phyloP scores from a whole-genome alignment of 2,329 filamentous ascomycete genomes.

The Aaosphaeria arxii region DNA sequence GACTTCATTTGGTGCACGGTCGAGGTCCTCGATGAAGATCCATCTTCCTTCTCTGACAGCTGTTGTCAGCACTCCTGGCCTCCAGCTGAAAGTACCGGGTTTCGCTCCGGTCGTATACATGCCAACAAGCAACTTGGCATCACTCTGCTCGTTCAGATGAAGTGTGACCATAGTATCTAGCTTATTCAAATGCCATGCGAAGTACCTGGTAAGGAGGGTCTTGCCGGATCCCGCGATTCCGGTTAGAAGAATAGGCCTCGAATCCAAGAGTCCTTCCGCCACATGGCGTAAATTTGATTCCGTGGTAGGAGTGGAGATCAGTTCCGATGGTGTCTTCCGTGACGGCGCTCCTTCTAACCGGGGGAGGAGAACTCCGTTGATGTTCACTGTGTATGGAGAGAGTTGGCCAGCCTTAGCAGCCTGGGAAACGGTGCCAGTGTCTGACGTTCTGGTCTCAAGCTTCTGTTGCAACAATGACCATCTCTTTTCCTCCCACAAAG shows the following conservation, averaged over 20 bases:
- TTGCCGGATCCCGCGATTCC: slow-evolving; percentile 88
- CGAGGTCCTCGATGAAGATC: slow-evolving; percentile 96
- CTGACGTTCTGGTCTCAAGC: slow-evolving; percentile 4
- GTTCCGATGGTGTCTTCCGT: slow-evolving; percentile 19
- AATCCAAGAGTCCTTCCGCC: slow-evolving; percentile 62
- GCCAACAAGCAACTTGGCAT: slow-evolving; percentile 93
- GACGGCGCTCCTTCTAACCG: slow-evolving; percentile 30
- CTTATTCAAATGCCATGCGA: slow-evolving; percentile 76
- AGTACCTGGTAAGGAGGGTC: slow-evolving; percentile 78
- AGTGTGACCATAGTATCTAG: slow-evolving; percentile 84
- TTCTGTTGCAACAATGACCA: slow-evolving; percentile 31
- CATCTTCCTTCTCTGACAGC: slow-evolving; percentile 92
- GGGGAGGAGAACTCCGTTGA: slow-evolving; percentile 39
- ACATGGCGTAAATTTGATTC: slow-evolving; percentile 68
- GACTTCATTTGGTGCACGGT: slow-evolving; percentile 91
- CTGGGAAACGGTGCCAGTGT: background rate
- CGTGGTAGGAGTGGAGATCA: slow-evolving; percentile 69
- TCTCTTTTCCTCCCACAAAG: slow-evolving; percentile 61
- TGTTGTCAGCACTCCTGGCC: slow-evolving; percentile 86
- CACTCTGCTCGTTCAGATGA: slow-evolving; percentile 96
- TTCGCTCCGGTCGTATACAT: slow-evolving; percentile 87
- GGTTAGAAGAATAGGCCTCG: slow-evolving; percentile 74
- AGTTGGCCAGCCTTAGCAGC: slow-evolving; percentile 7
- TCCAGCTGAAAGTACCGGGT: slow-evolving; percentile 89
- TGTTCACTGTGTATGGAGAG: slow-evolving; percentile 29